Evolutionary conservation across 2,329 filamentous ascomycete genomes (phyloP).

Genomic region (Cladosporium phlei): DNA sequence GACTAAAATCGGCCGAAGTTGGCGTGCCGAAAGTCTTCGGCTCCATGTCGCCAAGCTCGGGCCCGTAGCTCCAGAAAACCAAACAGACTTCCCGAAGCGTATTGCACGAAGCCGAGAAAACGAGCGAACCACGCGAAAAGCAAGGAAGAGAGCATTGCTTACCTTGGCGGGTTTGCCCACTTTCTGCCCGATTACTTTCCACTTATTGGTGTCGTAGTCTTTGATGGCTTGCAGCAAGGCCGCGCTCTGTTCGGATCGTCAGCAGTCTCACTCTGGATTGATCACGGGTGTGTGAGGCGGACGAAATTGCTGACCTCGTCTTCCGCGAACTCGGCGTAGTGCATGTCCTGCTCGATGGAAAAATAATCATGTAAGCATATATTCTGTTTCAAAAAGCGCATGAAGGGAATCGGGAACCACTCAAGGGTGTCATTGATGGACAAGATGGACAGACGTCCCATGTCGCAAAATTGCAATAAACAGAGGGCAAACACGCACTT

Average conservation of each 20-base stretch:
- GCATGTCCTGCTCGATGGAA: slow-evolving; percentile 70
- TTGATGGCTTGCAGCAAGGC: slow-evolving; percentile 90
- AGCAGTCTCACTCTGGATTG: background rate
- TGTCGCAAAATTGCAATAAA: background rate
- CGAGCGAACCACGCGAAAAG: background rate
- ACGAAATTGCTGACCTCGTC: slow-evolving; percentile 68
- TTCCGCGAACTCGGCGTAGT: slow-evolving; percentile 96
- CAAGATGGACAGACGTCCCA: too few relatives aligned
- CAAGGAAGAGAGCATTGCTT: slow-evolving; percentile 22
- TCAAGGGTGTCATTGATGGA: too few relatives aligned
- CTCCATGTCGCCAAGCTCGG: too few relatives aligned
- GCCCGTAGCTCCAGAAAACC: too few relatives aligned
- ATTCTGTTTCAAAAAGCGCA: slow-evolving; percentile 3
- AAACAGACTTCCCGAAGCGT: background rate
- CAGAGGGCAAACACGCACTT: slow-evolving; percentile 51
- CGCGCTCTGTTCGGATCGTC: slow-evolving; percentile 55
- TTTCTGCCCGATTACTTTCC: slow-evolving; percentile 95
- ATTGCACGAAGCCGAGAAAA: background rate
- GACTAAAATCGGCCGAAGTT: too few relatives aligned
- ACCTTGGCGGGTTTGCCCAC: slow-evolving; percentile 97
- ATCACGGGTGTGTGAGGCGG: slow-evolving; percentile 31
- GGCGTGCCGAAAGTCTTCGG: too few relatives aligned
- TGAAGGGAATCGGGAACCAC: background rate
- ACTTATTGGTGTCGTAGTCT: slow-evolving; percentile 97
- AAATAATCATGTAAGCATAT: slow-evolving; percentile 5